These are phyloP conservation scores for Mimosa pudica DNA, from an alignment of 306 rosid genomes.

Conservation along the genomic window DNA sequence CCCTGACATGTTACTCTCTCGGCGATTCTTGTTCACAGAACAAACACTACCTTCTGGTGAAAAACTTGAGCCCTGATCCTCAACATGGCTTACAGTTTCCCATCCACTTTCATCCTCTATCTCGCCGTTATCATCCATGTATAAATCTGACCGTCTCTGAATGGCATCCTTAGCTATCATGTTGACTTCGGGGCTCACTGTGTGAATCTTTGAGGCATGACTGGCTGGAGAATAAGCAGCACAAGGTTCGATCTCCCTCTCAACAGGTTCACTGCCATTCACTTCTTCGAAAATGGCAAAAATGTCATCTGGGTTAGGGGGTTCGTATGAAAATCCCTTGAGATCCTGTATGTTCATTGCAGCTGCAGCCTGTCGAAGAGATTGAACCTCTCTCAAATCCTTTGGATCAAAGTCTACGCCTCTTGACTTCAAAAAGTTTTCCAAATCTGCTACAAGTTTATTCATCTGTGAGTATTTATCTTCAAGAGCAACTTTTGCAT, in stretches of 20 bases:
- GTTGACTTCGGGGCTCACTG: constrained; percentile 66
- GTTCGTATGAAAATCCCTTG: constrained; percentile 72
- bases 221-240: constrained; percentile 66
- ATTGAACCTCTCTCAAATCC: constrained; percentile 68
- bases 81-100: constrained; percentile 91
- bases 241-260: constrained; percentile 74
- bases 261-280: constrained; percentile 63
- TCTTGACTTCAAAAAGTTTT: constrained; percentile 52
- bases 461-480: constrained; percentile 86
- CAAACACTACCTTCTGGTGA: constrained; percentile 73
- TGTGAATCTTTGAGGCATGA: constrained; percentile 68
- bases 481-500: constrained; percentile 90
- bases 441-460: constrained; percentile 72
- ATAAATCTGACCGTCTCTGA: constrained; percentile 52
- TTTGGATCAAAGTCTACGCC: constrained; percentile 54
- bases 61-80: constrained; percentile 87
- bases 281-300: constrained; percentile 71
- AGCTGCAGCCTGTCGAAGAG: constrained; percentile 62
- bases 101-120: constrained; percentile 95
- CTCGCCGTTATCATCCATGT: constrained; percentile 58
- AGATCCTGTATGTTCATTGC: constrained; percentile 65
- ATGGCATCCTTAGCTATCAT: constrained; percentile 44
- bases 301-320: constrained; percentile 74
- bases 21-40: constrained; percentile 62
- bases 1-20: constrained; percentile 57